Percentiles rank a stretch among this genome's conserved stretches.
phyloP scores from a whole-genome alignment of 306 rosid species.

The Potentilla sterilis region DNA sequence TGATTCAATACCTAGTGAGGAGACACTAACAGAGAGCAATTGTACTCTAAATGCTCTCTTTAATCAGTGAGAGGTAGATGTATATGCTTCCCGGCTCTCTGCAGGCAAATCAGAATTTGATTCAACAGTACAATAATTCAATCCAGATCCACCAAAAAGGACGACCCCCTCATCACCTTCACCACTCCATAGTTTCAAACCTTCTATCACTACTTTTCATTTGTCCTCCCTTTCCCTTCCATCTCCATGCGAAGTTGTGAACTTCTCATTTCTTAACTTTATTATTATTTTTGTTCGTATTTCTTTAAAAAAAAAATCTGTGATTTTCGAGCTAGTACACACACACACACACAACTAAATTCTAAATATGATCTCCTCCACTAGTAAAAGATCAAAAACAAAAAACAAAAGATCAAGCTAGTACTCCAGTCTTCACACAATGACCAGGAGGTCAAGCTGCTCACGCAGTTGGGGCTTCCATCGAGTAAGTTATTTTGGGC shows the following conservation, averaged over 20 bases:
- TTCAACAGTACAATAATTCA: slow-evolving; percentile 19
- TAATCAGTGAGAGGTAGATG: background rate
- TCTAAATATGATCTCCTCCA: no score
- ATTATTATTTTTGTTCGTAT: background rate
- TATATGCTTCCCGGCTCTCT: slow-evolving; percentile 5
- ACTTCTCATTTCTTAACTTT: background rate
- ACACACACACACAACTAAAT: no score
- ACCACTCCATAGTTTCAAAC: slow-evolving; percentile 19
- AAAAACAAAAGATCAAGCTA: no score
- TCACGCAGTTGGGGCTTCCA: no score
- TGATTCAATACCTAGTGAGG: background rate
- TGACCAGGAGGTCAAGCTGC: no score
- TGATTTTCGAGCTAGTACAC: no score
- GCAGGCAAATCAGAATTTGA: background rate
- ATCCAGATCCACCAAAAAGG: background rate
- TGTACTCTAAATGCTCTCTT: background rate
- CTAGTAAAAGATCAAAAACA: no score
- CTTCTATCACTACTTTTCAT: slow-evolving; percentile 5
- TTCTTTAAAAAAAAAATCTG: no score
- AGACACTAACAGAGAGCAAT: background rate
- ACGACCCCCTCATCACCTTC: slow-evolving; percentile 4
- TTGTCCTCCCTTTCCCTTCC: slow-evolving; percentile 7
- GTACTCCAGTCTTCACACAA: no score
- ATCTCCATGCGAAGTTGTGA: slow-evolving; percentile 10
- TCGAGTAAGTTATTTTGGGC: no score